Percentiles rank a stretch among this genome's conserved stretches.
Conservation (phyloP, 2,329 filamentous ascomycete species). For the Xylaria multiplex region DNA sequence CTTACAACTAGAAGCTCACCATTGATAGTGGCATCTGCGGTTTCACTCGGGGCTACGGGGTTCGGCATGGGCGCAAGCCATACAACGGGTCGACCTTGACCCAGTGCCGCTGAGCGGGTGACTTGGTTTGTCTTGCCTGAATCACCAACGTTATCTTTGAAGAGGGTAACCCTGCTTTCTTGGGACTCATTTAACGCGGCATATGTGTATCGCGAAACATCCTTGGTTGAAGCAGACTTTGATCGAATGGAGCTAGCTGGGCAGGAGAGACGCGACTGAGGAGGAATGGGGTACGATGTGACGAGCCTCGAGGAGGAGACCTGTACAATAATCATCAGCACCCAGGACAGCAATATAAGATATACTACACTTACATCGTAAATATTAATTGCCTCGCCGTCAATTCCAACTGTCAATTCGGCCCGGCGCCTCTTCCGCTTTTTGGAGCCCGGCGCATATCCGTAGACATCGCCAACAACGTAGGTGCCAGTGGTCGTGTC, state of each 20-base stretch:
- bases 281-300: slow-evolving; percentile 74
- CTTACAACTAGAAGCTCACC: slow-evolving; percentile 65
- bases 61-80: slow-evolving; percentile 53
- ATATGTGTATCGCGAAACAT: slow-evolving; percentile 69
- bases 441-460: slow-evolving; percentile 65
- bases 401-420: slow-evolving; percentile 70
- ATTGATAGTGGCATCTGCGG: slow-evolving; percentile 25
- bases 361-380: slow-evolving; percentile 61
- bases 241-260: slow-evolving; percentile 67
- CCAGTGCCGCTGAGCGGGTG: slow-evolving; percentile 57
- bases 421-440: slow-evolving; percentile 69
- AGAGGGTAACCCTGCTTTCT: slow-evolving; percentile 65
- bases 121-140: slow-evolving; percentile 64
- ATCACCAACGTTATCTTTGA: slow-evolving; percentile 65
- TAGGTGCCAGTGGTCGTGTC: slow-evolving; percentile 61
- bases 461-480: slow-evolving; percentile 69
- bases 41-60: slow-evolving; percentile 45
- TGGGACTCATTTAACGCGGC: slow-evolving; percentile 63
- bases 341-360: neutral
- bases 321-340: slow-evolving; percentile 50
- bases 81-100: slow-evolving; percentile 54
- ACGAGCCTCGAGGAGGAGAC: slow-evolving; percentile 69
- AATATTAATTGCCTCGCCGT: slow-evolving; percentile 72
- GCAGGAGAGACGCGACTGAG: slow-evolving; percentile 72
- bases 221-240: slow-evolving; percentile 56